These are phyloP conservation scores for Candida patagonica DNA, from an alignment of 805 yeast genomes.

Conservation along the genomic window DNA sequence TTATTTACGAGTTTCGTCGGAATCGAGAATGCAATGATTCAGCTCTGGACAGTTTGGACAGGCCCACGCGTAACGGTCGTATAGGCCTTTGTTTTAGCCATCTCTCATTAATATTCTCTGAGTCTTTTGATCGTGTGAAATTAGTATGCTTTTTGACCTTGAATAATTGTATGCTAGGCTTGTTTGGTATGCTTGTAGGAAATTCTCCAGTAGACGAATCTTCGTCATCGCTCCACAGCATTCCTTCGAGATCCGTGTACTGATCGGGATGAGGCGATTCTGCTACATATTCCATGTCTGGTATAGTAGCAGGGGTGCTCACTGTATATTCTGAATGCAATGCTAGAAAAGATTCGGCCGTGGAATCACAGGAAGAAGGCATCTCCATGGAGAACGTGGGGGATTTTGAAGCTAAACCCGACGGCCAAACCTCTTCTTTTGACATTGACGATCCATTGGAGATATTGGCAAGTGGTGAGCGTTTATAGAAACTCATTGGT, in stretches of 20 bases:
- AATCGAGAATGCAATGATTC: conserved; percentile 2
- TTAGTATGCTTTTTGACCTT: too few relatives aligned
- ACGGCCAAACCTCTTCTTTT: too few relatives aligned
- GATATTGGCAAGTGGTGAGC: too few relatives aligned
- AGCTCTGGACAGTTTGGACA: conserved; percentile 5
- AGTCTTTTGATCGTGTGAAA: background rate
- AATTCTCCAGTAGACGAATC: too few relatives aligned
- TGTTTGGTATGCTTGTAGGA: too few relatives aligned
- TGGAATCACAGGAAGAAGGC: conserved; percentile 1
- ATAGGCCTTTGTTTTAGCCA: background rate
- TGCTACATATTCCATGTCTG: background rate
- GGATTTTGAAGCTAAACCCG: too few relatives aligned
- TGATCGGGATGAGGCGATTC: conserved; percentile 5
- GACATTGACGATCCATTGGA: too few relatives aligned
- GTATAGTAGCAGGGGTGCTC: background rate
- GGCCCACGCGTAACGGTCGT: conserved; percentile 4
- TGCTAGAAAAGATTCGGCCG: conserved; percentile 4
- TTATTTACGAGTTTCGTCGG: background rate
- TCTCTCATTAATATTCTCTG: background rate
- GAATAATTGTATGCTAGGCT: too few relatives aligned
- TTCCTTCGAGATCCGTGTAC: background rate
- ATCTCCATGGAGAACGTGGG: too few relatives aligned
- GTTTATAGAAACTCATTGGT: too few relatives aligned
- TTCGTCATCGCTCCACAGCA: too few relatives aligned
- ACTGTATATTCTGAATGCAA: background rate